These are phyloP conservation scores for Neurospora sp. DNA, from an alignment of 495 filamentous ascomycete species.

Conservation along the genomic window DNA sequence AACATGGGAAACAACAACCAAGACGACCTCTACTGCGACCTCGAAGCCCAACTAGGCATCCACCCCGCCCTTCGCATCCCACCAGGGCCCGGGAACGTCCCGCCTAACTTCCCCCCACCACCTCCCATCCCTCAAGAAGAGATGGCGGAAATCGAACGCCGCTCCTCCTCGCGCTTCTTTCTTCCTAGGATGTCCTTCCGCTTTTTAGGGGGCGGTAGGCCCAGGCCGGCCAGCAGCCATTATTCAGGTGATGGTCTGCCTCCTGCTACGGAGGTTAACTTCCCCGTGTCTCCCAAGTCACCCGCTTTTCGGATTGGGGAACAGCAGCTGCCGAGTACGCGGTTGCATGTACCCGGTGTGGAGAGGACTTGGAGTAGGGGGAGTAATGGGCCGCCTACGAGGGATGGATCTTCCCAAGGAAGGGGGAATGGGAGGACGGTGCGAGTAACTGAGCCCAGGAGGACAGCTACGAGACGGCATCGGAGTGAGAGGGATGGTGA, in stretches of 20 bases:
- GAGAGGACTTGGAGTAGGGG: constrained; percentile 24
- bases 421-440: neutral
- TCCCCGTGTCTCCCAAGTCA: constrained; percentile 31
- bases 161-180: constrained; percentile 14
- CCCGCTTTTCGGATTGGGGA: constrained; percentile 26
- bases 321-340: constrained; percentile 27
- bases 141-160: neutral
- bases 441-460: neutral
- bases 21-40: constrained; percentile 3
- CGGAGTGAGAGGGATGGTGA: constrained; percentile 16
- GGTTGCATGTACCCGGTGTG: constrained; percentile 31
- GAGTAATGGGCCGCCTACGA: constrained; percentile 20
- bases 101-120: neutral
- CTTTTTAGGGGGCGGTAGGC: constrained; percentile 12
- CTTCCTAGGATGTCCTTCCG: constrained; percentile 24
- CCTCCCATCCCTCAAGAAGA: neutral
- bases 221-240: constrained; percentile 18
- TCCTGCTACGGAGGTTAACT: constrained; percentile 13
- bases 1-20: neutral
- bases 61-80: neutral
- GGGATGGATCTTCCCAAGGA: constrained; percentile 2
- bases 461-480: neutral
- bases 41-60: constrained; percentile 11
- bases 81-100: neutral
- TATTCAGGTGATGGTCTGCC: constrained; percentile 20